These are phyloP conservation scores for Pseudogymnoascus sp. DNA, from an alignment of 2,329 filamentous ascomycete species.

Conservation along the genomic window DNA sequence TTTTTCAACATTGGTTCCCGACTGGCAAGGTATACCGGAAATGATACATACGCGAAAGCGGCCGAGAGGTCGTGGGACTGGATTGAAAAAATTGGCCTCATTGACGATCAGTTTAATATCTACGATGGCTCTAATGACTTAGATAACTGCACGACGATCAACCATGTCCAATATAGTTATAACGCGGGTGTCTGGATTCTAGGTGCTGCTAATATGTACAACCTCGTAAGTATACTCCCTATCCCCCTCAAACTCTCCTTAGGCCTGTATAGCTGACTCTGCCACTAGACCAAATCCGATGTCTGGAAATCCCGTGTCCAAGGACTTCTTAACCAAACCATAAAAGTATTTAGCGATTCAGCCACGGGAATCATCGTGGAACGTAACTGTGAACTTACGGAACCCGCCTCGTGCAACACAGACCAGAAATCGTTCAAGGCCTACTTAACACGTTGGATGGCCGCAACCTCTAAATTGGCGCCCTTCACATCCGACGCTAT, in stretches of 20 bases:
- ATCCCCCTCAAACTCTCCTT: slow-evolving; percentile 49
- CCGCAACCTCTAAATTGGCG: slow-evolving; percentile 48
- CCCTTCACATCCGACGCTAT: slow-evolving; percentile 44
- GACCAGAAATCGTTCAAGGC: slow-evolving; percentile 61
- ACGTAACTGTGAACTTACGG: slow-evolving; percentile 47
- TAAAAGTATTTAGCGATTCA: slow-evolving; percentile 32
- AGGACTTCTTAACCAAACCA: slow-evolving; percentile 29
- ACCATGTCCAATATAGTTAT: slow-evolving; percentile 60
- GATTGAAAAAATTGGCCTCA: slow-evolving; percentile 48
- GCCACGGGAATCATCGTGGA: slow-evolving; percentile 51
- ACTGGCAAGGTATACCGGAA: slow-evolving; percentile 69
- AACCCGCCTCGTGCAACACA: slow-evolving; percentile 44
- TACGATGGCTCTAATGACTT: slow-evolving; percentile 46
- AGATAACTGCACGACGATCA: slow-evolving; percentile 42
- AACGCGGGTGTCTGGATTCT: slow-evolving; percentile 61
- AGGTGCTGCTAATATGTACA: slow-evolving; percentile 38
- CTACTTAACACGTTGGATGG: slow-evolving; percentile 54
- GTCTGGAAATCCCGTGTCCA: slow-evolving; percentile 32
- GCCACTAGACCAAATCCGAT: slow-evolving; percentile 31
- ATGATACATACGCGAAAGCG: slow-evolving; percentile 71
- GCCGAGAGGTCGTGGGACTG: slow-evolving; percentile 64
- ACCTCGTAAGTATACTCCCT: slow-evolving; percentile 35
- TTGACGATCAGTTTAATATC: slow-evolving; percentile 49
- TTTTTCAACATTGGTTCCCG: slow-evolving; percentile 65
- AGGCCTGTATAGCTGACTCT: slow-evolving; percentile 3